phyloP scores from a whole-genome alignment of 768 basidiomycete species.

The Kwoniella pini region DNA sequence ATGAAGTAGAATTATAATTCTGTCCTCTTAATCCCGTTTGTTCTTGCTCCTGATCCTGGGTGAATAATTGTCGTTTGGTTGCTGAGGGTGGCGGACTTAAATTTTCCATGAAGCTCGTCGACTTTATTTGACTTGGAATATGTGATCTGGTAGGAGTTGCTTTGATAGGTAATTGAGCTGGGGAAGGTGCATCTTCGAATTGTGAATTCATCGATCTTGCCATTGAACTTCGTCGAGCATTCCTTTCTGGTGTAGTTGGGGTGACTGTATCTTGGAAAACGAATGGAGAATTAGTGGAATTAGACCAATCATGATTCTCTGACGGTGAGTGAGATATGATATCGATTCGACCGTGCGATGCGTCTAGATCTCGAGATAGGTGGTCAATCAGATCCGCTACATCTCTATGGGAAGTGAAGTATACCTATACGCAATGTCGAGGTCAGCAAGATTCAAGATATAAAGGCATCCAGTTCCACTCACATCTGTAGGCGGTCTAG shows the following conservation, averaged over 20 bases:
- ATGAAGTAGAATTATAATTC: constrained; percentile 1
- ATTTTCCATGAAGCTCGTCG: constrained; percentile 5
- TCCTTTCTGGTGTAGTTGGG: not conserved
- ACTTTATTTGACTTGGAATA: constrained; percentile 13
- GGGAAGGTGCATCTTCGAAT: constrained; percentile 38
- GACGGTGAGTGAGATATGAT: constrained; percentile 19
- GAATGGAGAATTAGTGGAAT: constrained; percentile 6
- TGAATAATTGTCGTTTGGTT: constrained; percentile 31
- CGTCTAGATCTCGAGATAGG: constrained; percentile 32
- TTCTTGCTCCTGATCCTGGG: no score
- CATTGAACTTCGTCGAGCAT: not conserved
- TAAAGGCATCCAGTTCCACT: constrained; percentile 10
- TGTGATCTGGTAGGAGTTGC: constrained; percentile 4
- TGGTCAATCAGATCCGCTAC: constrained; percentile 50
- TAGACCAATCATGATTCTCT: not conserved
- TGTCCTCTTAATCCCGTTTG: not conserved
- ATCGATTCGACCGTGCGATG: constrained; percentile 41
- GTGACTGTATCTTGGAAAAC: constrained; percentile 4
- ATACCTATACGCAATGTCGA: no score
- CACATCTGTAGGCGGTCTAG: constrained; percentile 43
- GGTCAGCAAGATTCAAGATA: no score
- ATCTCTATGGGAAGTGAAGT: constrained; percentile 37
- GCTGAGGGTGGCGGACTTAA: not conserved
- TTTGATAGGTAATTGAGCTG: constrained; percentile 18
- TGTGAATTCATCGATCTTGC: not conserved